phyloP scores from a whole-genome alignment of 2,329 filamentous ascomycete genomes.

The Zasmidium cellare region DNA sequence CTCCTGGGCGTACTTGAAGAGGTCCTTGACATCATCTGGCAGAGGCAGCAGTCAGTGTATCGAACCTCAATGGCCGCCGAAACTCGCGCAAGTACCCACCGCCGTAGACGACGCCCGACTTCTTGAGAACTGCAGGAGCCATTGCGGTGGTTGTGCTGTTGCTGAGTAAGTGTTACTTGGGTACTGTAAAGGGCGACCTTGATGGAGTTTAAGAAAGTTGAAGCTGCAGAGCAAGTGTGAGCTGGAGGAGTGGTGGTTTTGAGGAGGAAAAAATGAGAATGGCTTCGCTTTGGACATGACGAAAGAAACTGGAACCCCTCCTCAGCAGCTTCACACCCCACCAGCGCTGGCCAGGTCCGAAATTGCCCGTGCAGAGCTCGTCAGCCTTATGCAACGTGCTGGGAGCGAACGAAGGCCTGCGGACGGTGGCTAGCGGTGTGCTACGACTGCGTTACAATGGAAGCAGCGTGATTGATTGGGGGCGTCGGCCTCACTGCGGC shows the following conservation, averaged over 20 bases:
- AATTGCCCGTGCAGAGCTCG: not conserved
- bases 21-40: conserved; percentile 40
- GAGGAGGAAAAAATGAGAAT: not conserved
- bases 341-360: not conserved
- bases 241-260: not conserved
- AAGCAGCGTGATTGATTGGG: not conserved
- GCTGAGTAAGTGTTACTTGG: conserved; percentile 1
- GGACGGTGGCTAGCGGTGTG: not conserved
- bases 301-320: not conserved
- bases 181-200: not conserved
- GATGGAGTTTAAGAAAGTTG: conserved; percentile 6
- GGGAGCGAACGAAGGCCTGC: not conserved
- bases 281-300: not conserved
- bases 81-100: conserved; percentile 23
- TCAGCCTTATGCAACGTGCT: not conserved
- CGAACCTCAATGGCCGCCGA: conserved; percentile 11
- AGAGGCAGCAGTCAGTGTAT: not conserved
- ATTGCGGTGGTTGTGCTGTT: conserved; percentile 6
- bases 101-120: conserved; percentile 42
- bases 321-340: no score
- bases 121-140: conserved; percentile 33
- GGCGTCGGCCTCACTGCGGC: not conserved
- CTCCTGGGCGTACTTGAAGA: conserved; percentile 89
- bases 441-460: not conserved
- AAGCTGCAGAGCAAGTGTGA: not conserved